Conservation (phyloP, 176 grass and related monocot species). For the Otatea glauca region DNA sequence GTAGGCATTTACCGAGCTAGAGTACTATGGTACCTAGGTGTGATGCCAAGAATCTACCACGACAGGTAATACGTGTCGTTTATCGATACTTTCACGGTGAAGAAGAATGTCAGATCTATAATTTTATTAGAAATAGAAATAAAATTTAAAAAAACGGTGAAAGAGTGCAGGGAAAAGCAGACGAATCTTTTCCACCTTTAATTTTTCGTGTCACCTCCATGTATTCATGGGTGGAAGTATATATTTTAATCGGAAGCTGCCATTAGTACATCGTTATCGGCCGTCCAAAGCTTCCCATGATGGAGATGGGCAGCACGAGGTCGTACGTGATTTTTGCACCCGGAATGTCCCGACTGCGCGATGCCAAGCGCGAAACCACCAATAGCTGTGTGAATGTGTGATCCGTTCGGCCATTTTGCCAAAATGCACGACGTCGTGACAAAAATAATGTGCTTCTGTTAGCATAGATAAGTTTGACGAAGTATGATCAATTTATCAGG, state of each 20-base stretch:
- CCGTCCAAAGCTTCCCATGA: not conserved
- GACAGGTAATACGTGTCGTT: too few relatives aligned
- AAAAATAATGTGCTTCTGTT: not conserved
- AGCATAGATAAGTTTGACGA: too few relatives aligned
- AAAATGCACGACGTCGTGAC: not conserved
- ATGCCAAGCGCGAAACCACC: not conserved
- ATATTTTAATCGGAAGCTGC: not conserved
- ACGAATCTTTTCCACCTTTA: not conserved
- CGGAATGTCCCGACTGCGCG: not conserved
- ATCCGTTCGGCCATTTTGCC: not conserved
- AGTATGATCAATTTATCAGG: too few relatives aligned
- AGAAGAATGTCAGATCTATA: too few relatives aligned
- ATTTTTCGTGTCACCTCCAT: slow-evolving; percentile 19
- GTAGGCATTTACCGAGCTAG: too few relatives aligned
- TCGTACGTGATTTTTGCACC: not conserved
- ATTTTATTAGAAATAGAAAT: too few relatives aligned
- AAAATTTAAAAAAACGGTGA: too few relatives aligned
- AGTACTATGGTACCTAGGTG: too few relatives aligned
- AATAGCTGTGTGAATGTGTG: not conserved
- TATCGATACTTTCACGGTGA: too few relatives aligned
- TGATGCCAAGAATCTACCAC: too few relatives aligned
- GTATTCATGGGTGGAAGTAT: not conserved
- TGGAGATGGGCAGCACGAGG: not conserved
- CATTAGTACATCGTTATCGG: not conserved
- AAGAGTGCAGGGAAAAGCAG: too few relatives aligned